Base-by-base conservation (phyloP, 2,329 filamentous ascomycete genomes). In the Pezicula carpinea region DNA sequence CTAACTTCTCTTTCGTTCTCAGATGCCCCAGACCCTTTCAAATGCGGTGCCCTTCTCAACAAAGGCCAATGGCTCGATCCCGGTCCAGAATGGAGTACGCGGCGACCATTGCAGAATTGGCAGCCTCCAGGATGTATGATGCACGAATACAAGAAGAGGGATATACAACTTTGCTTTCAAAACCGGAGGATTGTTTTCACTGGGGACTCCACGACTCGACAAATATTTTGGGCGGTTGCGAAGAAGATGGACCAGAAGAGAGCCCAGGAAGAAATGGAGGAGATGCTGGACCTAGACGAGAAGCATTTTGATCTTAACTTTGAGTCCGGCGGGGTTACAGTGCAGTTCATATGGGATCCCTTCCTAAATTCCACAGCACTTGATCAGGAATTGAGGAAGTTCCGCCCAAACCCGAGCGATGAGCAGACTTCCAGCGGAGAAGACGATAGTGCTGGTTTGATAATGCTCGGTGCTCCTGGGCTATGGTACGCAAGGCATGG, bases 341-440 rank as follows among this genome's bases (percentile, higher is more conserved):
- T 83, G 21, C 66, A 76, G 39, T 83, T 82, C 52, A 61, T 82
- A 10, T 85, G 79, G 79, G 80, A 85, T 60, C 81, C 82, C 0
- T 82, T 69, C 64, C 66, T 84, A 19, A 78, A 84, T 59, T 70
- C 73, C 22, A 70, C 72, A 0, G 55, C 56, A 7, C 56, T 76
- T 22, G 58, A 67, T 19, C 57, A 64, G 13, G 68, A 74, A 40
- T 54, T 80, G 35, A 57, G 61, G 22, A 57, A 58, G 2, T 74
- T 69, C 52, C 60, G 57, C 23, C 51, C 58, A 39, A 56, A 52
- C 43, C 46, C 53, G 23, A 31, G 34, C 17, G 39, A 52, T 39
- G 52, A 48, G 5, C 41, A 51, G 14, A 51, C 34, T 14, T 14
- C 36, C 36, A 50, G 56, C 17, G 57, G 54, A 15, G 48, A 53